These are phyloP conservation scores for Immersiella caudata DNA, from an alignment of 495 filamentous ascomycete genomes.

Conservation along the genomic window DNA sequence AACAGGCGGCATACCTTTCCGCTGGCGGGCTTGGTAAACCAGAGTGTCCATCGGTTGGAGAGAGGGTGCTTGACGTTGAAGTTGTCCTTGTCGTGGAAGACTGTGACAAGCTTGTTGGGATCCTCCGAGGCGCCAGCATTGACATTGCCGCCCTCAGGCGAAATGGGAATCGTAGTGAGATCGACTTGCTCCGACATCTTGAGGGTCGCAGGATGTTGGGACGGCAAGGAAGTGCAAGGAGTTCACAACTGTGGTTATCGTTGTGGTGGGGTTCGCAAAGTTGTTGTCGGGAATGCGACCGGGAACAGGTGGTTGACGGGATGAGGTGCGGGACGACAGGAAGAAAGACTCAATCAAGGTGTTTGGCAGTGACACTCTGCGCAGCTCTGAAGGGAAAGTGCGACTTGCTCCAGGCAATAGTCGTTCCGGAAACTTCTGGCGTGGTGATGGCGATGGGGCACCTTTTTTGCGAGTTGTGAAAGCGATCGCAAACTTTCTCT, in stretches of 20 bases:
- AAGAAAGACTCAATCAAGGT: neutral
- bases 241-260: conserved; percentile 5
- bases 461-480: conserved; percentile 12
- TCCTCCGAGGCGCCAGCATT: conserved; percentile 43
- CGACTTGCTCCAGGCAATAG: conserved; percentile 40
- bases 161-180: conserved; percentile 72
- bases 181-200: conserved; percentile 58
- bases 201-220: conserved; percentile 7
- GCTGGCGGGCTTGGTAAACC: conserved; percentile 98
- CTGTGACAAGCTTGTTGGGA: conserved; percentile 70
- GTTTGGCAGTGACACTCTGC: conserved; percentile 5
- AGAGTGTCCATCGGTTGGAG: conserved; percentile 95
- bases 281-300: neutral
- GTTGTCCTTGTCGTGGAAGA: conserved; percentile 96
- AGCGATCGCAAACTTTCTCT: conserved; percentile 21
- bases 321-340: neutral
- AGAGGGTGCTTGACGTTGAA: conserved; percentile 99
- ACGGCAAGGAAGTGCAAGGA: conserved; percentile 6
- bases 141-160: conserved; percentile 59
- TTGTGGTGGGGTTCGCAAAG: conserved; percentile 15
- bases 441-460: neutral
- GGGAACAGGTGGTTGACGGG: conserved; percentile 5
- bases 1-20: conserved; percentile 71
- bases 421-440: conserved; percentile 14
- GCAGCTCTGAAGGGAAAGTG: conserved; percentile 30